phyloP scores from a whole-genome alignment of 768 basidiomycete genomes.

The Tulasnella sp. region DNA sequence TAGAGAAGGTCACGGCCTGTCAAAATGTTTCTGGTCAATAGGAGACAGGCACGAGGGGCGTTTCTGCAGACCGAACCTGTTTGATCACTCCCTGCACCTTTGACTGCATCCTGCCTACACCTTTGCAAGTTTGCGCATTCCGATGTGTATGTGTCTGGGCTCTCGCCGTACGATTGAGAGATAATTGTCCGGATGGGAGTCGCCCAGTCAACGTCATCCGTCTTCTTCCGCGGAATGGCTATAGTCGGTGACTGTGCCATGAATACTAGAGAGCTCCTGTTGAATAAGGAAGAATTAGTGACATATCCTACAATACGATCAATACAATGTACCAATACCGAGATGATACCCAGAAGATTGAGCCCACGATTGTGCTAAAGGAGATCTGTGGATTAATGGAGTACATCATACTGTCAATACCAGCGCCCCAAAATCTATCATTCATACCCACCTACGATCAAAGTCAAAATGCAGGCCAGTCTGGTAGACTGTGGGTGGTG shows the following conservation, averaged over 20 bases:
- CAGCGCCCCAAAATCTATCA: no score
- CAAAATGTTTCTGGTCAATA: conserved; percentile 4
- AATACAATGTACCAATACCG: no score
- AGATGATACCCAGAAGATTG: no score
- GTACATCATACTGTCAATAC: no score
- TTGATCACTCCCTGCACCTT: conserved; percentile 89
- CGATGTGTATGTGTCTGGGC: conserved; percentile 72
- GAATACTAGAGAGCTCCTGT: no score
- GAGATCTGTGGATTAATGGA: no score
- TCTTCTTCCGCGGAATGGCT: conserved; percentile 86
- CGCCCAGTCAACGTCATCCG: conserved; percentile 95
- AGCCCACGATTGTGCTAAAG: no score
- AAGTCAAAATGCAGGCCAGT: no score
- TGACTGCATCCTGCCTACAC: conserved; percentile 90
- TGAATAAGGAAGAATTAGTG: no score
- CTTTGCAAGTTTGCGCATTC: conserved; percentile 81
- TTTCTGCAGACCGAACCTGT: conserved; percentile 54
- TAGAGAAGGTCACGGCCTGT: conserved; percentile 85
- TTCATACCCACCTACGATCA: no score
- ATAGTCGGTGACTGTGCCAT: conserved; percentile 68
- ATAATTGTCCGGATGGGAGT: conserved; percentile 76
- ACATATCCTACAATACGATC: no score
- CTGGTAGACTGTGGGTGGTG: neutral
- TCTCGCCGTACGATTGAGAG: conserved; percentile 86
- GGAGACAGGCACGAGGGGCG: neutral